Evolutionary conservation across 164 flowering plant genomes (phyloP), one percentile per base, ranked within the genome.

Genomic region (Vitis cinerea): DNA sequence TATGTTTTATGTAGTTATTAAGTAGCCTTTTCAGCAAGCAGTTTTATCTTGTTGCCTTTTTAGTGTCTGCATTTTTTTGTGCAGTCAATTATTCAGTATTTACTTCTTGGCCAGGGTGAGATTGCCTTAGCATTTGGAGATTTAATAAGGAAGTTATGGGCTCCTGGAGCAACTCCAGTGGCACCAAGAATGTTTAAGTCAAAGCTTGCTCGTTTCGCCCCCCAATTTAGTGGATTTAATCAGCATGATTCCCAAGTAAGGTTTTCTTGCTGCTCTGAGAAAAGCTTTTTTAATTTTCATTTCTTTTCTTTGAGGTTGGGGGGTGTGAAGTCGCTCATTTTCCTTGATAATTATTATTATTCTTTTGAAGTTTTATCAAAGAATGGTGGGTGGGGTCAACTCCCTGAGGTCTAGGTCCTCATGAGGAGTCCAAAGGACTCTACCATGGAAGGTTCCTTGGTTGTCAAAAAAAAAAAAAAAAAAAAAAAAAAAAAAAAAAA

Each of bases 181-280:
- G 77, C 89, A 61, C 97, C 98, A 66, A 81, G 84, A 62, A 47
- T 75, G 64, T 94, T 94, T 69, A 94, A 94, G 78, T 82, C 88
- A 48, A 88, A 84, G 66, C 89, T 94, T 72, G 83, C 91, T 78
- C 85, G 83, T 59, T 94, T 94, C 77, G 92, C 97, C 44, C 97
- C 97, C 59, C 97, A 94, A 65, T 94, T 94, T 71, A 85, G 88
- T 77, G 98, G 97, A 47, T 92, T 78, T 75, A 92, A 88, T 72
- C 98, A 92, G 72, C 98, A 94, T 79, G 98, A 94, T 89, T 92
- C 98, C 59, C 97, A 94, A 79, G 98, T 94, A 16, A 69, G 87
- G 30, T 65, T 66, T 11, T 68, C 68, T 66, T 29, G 60, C n/a
- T 65, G 16, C 27, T 49, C 54, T 3, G 54, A 63, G 19, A 48